Evolutionary conservation across 2,329 filamentous ascomycete genomes (phyloP), one percentile per base, ranked within the genome.

Genomic region (Claviceps quebecensis): DNA sequence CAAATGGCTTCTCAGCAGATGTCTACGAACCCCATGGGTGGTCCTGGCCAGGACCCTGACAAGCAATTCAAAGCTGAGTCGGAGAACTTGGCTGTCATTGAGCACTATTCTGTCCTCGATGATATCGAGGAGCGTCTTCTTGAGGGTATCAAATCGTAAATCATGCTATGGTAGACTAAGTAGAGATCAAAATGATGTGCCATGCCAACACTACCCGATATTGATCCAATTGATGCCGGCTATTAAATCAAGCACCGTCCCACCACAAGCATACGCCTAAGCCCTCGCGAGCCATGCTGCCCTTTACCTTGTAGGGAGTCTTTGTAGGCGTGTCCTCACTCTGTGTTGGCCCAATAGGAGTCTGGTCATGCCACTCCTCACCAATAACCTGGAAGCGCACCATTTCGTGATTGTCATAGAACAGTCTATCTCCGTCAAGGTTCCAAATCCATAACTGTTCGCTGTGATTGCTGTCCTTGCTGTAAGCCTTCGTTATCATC

Each of bases 51-150:
- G 62, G 94, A 98, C 64, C 88, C 90, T 0, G 86, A 97, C 69
- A 98, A 98, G 75, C 80, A 95, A 66, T 98, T 96, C 69, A 75
- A 84, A 65, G 87, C 76, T 46, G 93, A 98, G 71, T 87, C 87
- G 2, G 93, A 98, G 75, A 98, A 98, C 68, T 69, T 98, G 56
- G 90, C 94, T 59, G 93, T 98, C 23, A 78, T 95, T 61, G 90
- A 95, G 66, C 91, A 97, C 68, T 86, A 88, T 65, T 96, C 87
- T 61, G 87, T 96, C 56, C 72, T 97, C 53, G 87, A 95, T 60
- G 85, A 85, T 17, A 84, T 96, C 53, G 90, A 96, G 72, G 80
- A 89, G 63, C 81, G 93, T 63, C 72, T 98, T 53, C 71, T 97
- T 61, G 75, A 75, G 63, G 69, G 70, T 68, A 66, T 68, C 62